Evolutionary conservation across 768 basidiomycete species (phyloP), one percentile per base, ranked within the genome.

Genomic region (Lactarius pseudohatsudake): DNA sequence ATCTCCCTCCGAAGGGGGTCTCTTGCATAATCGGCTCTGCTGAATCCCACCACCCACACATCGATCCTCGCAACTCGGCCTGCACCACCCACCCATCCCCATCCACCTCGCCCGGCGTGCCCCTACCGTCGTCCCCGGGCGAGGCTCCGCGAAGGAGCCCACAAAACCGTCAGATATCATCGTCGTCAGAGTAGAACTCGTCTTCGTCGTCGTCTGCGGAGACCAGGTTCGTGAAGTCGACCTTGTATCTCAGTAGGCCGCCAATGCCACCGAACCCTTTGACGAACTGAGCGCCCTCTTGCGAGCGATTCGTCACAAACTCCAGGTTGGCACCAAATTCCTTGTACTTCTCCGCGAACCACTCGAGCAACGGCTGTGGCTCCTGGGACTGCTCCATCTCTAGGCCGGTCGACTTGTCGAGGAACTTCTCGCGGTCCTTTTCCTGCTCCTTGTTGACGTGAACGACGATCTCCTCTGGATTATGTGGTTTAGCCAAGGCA

Each of bases 181-280:
- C 86, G 66, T 89, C 89, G 66, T 90, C 89, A 69, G 83, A 82
- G 74, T 84, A 87, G 78, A 91, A 94, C 80, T 94, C 92, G 73
- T 93, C 92, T 38, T 91, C 83, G 2, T 86, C 91, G 38, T 94
- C 91, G 72, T 94, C 92, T 28, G 86, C 69, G 56, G 82, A 80
- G 26, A 85, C 82, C 50, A 98, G 82, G 75, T 90, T 91, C 71
- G 84, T 84, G 79, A 98, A 92, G 80, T 97, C 96, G 72, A 98
- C 94, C 81, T 98, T 98, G 86, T 99, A 99, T 58, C 96, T 86
- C 65, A 97, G 80, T 67, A 98, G 81, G 36, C 96, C 96, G 34
- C 97, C 96, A 72, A 99, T 98, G 30, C 97, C 96, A 77, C 96
- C 96, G 73, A 99, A 98, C 50, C 96, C 96, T 76, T 96, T 96